Conservation (phyloP, 306 rosid species). For the Datisca glomerata region DNA sequence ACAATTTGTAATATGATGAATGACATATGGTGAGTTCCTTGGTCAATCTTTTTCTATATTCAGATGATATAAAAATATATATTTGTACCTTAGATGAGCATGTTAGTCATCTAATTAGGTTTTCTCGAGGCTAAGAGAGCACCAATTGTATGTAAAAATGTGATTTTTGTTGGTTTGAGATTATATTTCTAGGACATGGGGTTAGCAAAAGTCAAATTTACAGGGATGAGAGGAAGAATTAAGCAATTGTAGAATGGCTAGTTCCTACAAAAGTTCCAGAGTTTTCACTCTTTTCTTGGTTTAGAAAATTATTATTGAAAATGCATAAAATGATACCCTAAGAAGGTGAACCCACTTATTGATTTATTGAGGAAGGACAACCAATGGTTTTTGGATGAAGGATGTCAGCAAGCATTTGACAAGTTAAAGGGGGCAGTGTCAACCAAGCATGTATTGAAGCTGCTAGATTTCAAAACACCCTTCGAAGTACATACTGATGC, state of each 20-base stretch:
- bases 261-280: background rate
- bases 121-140: background rate
- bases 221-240: background rate
- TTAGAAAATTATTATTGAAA: background rate
- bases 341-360: background rate
- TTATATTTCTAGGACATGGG: background rate
- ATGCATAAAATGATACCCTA: too few relatives aligned
- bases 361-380: background rate
- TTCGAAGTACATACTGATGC: slow-evolving; percentile 1
- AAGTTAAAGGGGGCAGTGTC: background rate
- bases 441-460: background rate
- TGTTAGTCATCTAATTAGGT: background rate
- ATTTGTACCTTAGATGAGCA: background rate
- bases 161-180: background rate
- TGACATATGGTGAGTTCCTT: background rate
- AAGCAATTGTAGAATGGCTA: background rate
- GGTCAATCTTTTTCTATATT: background rate
- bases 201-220: background rate
- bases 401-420: background rate
- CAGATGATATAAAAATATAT: background rate
- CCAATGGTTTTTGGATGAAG: background rate
- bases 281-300: background rate
- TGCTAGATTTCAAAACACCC: background rate
- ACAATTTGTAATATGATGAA: slow-evolving; percentile 4
- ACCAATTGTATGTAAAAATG: background rate